A percentile compares a stretch with the other conserved stretches of the same genome.
Conservation (phyloP, 2,329 filamentous ascomycete species). For the Aspergillus vadensis region DNA sequence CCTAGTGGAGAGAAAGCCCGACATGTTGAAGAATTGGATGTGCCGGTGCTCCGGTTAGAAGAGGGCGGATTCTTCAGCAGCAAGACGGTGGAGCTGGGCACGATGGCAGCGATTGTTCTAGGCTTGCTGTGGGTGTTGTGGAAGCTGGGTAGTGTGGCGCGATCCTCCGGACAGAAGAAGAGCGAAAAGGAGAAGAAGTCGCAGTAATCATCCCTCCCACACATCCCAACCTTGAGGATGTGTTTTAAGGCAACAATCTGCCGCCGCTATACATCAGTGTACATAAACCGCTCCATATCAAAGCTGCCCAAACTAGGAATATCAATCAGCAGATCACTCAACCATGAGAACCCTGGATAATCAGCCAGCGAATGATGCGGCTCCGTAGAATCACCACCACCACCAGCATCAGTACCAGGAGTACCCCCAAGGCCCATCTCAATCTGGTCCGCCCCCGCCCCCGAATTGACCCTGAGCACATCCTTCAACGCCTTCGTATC, state of each 20-base stretch:
- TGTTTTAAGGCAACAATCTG: not conserved
- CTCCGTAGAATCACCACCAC: constrained; percentile 3
- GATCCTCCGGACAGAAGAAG: constrained; percentile 23
- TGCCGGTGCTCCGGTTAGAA: constrained; percentile 66
- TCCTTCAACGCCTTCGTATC: constrained; percentile 41
- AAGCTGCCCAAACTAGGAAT: constrained; percentile 48
- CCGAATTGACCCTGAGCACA: constrained; percentile 41
- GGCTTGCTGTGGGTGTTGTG: constrained; percentile 72
- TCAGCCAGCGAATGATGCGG: constrained; percentile 28
- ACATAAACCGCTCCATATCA: constrained; percentile 40
- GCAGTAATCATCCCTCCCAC: constrained; percentile 19
- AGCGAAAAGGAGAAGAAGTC: constrained; percentile 28
- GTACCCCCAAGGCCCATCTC: constrained; percentile 3
- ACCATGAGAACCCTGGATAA: constrained; percentile 44
- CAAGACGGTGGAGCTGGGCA: constrained; percentile 54
- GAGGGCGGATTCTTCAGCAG: constrained; percentile 44
- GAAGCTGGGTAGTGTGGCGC: constrained; percentile 51
- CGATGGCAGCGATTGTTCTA: constrained; percentile 59
- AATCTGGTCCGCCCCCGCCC: constrained; percentile 25
- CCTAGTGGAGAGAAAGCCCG: constrained; percentile 40
- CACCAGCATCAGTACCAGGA: no score
- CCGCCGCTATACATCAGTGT: constrained; percentile 19
- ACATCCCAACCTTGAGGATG: not conserved
- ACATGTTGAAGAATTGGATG: constrained; percentile 59
- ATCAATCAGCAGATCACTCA: constrained; percentile 49